These are phyloP conservation scores for Cucumis cinereus DNA, from an alignment of 306 rosid species.

Conservation along the genomic window DNA sequence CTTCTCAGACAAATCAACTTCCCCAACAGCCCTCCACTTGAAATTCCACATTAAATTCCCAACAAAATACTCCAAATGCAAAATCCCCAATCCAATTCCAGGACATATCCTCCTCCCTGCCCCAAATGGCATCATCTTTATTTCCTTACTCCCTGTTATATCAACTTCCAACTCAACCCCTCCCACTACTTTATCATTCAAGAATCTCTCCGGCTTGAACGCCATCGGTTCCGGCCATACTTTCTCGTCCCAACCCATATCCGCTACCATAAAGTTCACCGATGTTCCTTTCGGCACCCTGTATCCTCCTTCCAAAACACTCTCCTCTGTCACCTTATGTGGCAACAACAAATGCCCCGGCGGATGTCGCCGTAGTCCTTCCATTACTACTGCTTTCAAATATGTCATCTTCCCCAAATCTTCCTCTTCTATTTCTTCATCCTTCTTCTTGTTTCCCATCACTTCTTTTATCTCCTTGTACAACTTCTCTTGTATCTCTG, in stretches of 20 bases:
- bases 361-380: slow-evolving; percentile 1
- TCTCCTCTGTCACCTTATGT: neutral
- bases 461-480: neutral
- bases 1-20: neutral
- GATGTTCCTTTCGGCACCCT: neutral
- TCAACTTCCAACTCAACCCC: slow-evolving; percentile 1
- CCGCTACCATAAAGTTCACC: slow-evolving; percentile 11
- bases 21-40: neutral
- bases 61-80: slow-evolving; percentile 4
- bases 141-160: slow-evolving; percentile 6
- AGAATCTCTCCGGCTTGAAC: slow-evolving; percentile 5
- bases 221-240: neutral
- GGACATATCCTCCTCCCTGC: slow-evolving; percentile 10
- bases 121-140: slow-evolving; percentile 14
- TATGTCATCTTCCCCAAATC: neutral
- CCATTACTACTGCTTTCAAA: slow-evolving; percentile 9
- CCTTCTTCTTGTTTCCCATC: neutral
- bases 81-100: neutral
- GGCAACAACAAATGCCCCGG: slow-evolving; percentile 10
- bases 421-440: neutral
- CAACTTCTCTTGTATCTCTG: neutral
- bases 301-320: slow-evolving; percentile 1
- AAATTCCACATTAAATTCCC: slow-evolving; percentile 3
- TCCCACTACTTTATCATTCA: neutral
- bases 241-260: slow-evolving; percentile 5